A percentile compares a stretch with the other conserved stretches of the same genome.
Evolutionary conservation across 1,284 basidiomycete genomes (phyloP).

Genomic region (Anthracocystis walkeri): DNA sequence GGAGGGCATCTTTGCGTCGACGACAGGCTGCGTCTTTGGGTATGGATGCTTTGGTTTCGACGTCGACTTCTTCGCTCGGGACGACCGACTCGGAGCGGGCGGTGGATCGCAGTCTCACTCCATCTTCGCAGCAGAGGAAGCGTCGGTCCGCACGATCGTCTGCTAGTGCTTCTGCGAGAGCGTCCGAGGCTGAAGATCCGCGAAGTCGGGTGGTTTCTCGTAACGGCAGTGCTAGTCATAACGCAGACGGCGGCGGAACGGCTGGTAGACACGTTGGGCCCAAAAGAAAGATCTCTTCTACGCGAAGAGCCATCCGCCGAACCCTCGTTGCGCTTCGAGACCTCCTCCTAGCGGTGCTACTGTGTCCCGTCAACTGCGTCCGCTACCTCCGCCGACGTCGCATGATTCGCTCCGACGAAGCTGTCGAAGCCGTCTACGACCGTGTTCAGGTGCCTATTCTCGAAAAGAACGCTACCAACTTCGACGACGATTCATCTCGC

Average conservation of each 20-base stretch:
- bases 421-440: constrained; percentile 28
- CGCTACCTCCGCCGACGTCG: constrained; percentile 27
- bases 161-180: constrained; percentile 10
- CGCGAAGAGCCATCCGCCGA: constrained; percentile 19
- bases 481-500: not conserved
- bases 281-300: constrained; percentile 8
- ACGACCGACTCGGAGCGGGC: constrained; percentile 31
- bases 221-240: constrained; percentile 8
- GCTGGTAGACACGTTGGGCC: not conserved
- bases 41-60: constrained; percentile 6
- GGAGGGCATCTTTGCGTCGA: constrained; percentile 22
- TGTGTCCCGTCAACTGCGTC: constrained; percentile 39
- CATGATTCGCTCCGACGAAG: constrained; percentile 17
- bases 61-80: constrained; percentile 29
- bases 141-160: constrained; percentile 24
- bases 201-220: constrained; percentile 17
- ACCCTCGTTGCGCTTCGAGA: constrained; percentile 35
- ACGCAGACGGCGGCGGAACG: not conserved
- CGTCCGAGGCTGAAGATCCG: constrained; percentile 31
- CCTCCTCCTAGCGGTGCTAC: constrained; percentile 24
- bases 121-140: constrained; percentile 10
- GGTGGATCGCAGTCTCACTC: constrained; percentile 30
- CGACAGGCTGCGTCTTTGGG: constrained; percentile 2
- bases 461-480: constrained; percentile 18
- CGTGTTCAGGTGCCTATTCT: constrained; percentile 35